These are phyloP conservation scores for Thelephora aurantiotincta DNA, from an alignment of 768 basidiomycete genomes.

Conservation along the genomic window DNA sequence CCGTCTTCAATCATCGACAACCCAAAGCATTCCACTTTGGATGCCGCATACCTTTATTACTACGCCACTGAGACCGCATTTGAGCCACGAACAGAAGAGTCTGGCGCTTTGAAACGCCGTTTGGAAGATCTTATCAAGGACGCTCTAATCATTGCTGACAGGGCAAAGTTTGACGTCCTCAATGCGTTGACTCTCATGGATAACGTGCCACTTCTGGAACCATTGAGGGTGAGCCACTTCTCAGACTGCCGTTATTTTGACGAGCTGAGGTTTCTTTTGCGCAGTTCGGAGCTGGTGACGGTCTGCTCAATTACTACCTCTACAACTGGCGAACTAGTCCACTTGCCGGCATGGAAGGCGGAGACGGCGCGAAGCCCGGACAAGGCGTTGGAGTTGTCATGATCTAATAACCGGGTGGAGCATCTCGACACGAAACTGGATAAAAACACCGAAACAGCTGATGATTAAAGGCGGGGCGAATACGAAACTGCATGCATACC, in stretches of 20 bases:
- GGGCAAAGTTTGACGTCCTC: constrained; percentile 88
- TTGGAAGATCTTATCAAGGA: constrained; percentile 64
- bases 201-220: constrained; percentile 67
- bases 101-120: constrained; percentile 49
- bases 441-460: no score
- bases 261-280: constrained; percentile 3
- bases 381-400: constrained; percentile 87
- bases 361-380: constrained; percentile 44
- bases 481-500: no score
- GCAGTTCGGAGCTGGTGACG: constrained; percentile 89
- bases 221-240: constrained; percentile 55
- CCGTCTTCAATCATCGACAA: constrained; percentile 86
- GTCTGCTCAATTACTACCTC: constrained; percentile 80
- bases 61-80: constrained; percentile 79
- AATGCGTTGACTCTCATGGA: constrained; percentile 95
- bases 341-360: constrained; percentile 53
- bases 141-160: constrained; percentile 66
- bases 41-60: constrained; percentile 94
- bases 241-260: not conserved
- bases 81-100: constrained; percentile 39
- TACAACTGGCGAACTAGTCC: constrained; percentile 90
- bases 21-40: constrained; percentile 53
- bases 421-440: no score
- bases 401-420: constrained; percentile 33
- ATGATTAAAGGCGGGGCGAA: no score